phyloP scores from a whole-genome alignment of 2,329 filamentous ascomycete genomes.

The Diaporthe eres region DNA sequence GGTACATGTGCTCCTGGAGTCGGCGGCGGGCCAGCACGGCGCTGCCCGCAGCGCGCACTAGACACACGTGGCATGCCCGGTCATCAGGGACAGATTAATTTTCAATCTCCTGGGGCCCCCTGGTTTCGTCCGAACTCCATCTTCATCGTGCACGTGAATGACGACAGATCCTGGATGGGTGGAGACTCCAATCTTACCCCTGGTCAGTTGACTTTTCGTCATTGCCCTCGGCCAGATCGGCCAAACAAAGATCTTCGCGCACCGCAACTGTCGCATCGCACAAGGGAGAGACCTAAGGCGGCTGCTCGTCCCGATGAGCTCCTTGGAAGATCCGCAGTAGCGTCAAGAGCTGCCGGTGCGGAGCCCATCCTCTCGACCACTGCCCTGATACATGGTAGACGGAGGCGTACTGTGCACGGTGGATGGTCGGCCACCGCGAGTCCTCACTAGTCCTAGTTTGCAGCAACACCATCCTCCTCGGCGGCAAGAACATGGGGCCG shows the following conservation, averaged over 20 bases:
- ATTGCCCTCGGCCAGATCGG: slow-evolving; percentile 33
- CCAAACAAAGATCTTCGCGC: slow-evolving; percentile 27
- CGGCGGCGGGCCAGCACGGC: slow-evolving; percentile 25
- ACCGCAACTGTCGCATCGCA: slow-evolving; percentile 30
- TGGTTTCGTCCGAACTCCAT: slow-evolving; percentile 32
- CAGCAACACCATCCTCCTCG: not conserved
- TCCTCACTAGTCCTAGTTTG: not conserved
- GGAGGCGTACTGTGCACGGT: not conserved
- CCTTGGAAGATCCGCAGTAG: slow-evolving; percentile 5
- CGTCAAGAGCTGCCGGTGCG: not conserved
- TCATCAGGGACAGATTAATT: slow-evolving; percentile 35
- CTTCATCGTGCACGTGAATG: slow-evolving; percentile 33
- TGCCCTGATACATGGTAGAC: not conserved
- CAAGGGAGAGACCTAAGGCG: slow-evolving; percentile 17
- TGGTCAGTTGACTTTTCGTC: slow-evolving; percentile 25
- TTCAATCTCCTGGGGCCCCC: slow-evolving; percentile 23
- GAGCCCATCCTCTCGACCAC: slow-evolving; percentile 6
- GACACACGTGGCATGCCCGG: slow-evolving; percentile 38
- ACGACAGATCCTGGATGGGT: slow-evolving; percentile 34
- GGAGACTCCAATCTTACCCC: slow-evolving; percentile 31
- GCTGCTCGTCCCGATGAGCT: slow-evolving; percentile 25
- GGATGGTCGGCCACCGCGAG: not conserved
- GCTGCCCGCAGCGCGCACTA: slow-evolving; percentile 35
- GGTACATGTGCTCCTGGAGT: slow-evolving; percentile 8
- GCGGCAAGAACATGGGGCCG: not conserved